A percentile compares a stretch with the other conserved stretches of the same genome.
Evolutionary conservation across 768 basidiomycete genomes (phyloP).

Genomic region (Gloeostereum incarnatum): DNA sequence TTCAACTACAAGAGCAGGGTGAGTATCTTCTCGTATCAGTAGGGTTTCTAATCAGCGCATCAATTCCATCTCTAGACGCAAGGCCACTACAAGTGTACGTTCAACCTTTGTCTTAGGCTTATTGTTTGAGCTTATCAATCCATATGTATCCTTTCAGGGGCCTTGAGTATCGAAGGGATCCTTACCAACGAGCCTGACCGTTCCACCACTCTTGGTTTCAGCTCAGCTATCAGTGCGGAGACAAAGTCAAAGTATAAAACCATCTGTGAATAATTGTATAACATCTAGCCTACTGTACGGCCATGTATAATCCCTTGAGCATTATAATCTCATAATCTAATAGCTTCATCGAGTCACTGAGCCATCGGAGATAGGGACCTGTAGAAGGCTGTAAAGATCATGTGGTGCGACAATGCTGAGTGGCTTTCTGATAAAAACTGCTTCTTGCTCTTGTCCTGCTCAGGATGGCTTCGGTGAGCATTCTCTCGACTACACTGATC

Average conservation of each 20-base stretch:
- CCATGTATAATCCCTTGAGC: no score
- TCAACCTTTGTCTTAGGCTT: constrained; percentile 25
- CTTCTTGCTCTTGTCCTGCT: no score
- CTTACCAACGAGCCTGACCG: constrained; percentile 8
- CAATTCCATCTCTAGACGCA: constrained; percentile 8
- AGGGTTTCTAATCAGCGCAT: background rate
- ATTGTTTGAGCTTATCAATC: constrained; percentile 20
- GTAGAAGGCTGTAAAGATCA: no score
- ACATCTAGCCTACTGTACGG: no score
- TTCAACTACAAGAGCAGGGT: constrained; percentile 9
- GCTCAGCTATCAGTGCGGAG: constrained; percentile 2
- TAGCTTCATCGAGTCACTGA: no score
- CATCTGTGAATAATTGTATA: constrained; percentile 4
- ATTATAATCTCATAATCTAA: no score
- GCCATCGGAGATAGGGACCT: no score
- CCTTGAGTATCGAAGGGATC: constrained; percentile 3
- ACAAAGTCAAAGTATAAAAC: constrained; percentile 3
- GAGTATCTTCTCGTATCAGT: background rate
- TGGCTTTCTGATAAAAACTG: no score
- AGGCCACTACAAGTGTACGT: constrained; percentile 19
- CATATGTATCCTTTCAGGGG: constrained; percentile 1
- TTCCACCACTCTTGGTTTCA: constrained; percentile 6
- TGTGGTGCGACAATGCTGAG: no score
- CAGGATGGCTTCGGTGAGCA: no score
- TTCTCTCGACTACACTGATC: no score